phyloP scores from a whole-genome alignment of 2,329 filamentous ascomycete genomes.

The Pseudogymnoascus sp. region DNA sequence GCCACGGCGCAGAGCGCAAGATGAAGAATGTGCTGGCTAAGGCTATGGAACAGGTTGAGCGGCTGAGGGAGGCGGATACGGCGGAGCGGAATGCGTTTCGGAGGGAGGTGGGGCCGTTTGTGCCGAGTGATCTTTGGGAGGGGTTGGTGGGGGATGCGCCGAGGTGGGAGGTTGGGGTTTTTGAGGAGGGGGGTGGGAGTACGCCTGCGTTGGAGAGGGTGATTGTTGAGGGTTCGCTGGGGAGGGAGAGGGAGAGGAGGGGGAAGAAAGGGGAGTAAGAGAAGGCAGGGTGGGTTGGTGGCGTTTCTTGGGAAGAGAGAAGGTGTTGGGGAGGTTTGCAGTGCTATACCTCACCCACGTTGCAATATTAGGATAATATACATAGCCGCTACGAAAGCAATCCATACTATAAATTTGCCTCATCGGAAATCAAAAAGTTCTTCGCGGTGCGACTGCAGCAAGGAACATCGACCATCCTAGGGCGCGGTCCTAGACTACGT shows the following conservation, averaged over 20 bases:
- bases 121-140: constrained; percentile 83
- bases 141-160: constrained; percentile 49
- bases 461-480: no score
- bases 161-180: constrained; percentile 23
- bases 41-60: constrained; percentile 67
- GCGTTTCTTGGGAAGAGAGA: background rate
- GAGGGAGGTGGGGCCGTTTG: constrained; percentile 72
- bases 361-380: background rate
- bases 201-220: constrained; percentile 20
- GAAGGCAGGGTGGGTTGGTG: background rate
- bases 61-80: constrained; percentile 64
- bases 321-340: background rate
- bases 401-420: background rate
- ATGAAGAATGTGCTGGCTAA: constrained; percentile 68
- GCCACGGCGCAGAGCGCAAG: constrained; percentile 63
- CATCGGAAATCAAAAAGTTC: no score
- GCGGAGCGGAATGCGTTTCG: constrained; percentile 70
- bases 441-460: no score
- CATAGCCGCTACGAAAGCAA: background rate
- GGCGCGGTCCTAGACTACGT: no score
- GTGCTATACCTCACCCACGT: background rate
- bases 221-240: constrained; percentile 22
- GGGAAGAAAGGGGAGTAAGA: constrained; percentile 13
- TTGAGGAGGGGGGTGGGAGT: constrained; percentile 13
- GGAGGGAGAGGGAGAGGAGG: constrained; percentile 22